Percentiles rank a stretch among this genome's conserved stretches.
phyloP scores from a whole-genome alignment of 805 yeast species.

The Kuraishia borneana region DNA sequence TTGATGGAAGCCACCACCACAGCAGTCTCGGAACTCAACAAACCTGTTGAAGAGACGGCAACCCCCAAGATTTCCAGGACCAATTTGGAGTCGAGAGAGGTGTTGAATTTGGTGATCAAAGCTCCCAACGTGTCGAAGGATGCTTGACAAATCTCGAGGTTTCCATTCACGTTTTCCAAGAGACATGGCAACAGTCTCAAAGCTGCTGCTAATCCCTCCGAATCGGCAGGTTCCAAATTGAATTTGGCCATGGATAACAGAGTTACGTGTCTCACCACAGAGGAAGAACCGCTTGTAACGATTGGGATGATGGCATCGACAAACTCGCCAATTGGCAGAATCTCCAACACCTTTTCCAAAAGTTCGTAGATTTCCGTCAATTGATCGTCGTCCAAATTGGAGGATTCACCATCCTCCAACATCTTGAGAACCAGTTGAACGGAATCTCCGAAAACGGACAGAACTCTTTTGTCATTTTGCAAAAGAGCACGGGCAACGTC shows the following conservation, averaged over 20 bases:
- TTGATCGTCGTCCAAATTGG: conserved; percentile 18
- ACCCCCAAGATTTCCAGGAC: conserved; percentile 38
- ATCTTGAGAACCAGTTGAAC: conserved; percentile 6
- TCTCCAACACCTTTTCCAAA: conserved; percentile 50
- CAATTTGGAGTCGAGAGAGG: conserved; percentile 30
- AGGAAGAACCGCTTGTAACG: conserved; percentile 21
- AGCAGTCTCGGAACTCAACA: conserved; percentile 31
- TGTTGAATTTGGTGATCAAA: conserved; percentile 53
- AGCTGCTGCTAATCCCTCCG: conserved; percentile 40
- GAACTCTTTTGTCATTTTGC: conserved; percentile 10
- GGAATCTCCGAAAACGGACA: neutral
- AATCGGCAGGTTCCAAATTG: conserved; percentile 50
- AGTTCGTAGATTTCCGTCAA: conserved; percentile 37
- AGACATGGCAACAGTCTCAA: conserved; percentile 38
- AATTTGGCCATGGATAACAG: conserved; percentile 57
- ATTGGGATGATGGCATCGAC: conserved; percentile 45
- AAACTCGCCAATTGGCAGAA: conserved; percentile 69
- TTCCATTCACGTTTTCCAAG: conserved; percentile 24
- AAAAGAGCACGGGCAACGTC: conserved; percentile 42
- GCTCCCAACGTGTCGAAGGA: conserved; percentile 58
- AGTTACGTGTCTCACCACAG: conserved; percentile 52
- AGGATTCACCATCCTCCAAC: conserved; percentile 13
- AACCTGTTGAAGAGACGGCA: conserved; percentile 39
- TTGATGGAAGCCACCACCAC: conserved; percentile 63
- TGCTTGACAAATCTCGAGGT: conserved; percentile 50